Base-by-base conservation (phyloP, 177 flowering plant species). In the Vitis hybrid region DNA sequence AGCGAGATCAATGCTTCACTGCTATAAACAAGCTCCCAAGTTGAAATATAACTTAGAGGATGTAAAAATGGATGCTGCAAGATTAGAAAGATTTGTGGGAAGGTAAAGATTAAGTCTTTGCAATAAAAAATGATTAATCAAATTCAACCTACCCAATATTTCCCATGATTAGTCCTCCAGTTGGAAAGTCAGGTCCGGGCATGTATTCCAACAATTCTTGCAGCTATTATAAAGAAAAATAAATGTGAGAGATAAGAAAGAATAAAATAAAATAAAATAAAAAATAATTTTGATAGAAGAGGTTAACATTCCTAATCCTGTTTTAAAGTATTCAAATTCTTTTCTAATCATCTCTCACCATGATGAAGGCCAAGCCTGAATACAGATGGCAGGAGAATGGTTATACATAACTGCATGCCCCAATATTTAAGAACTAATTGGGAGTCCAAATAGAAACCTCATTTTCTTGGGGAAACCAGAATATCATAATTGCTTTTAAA, bases 151-250 rank as follows among this genome's bases (percentile, higher is more conserved):
- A 94, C 99, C 99, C 99, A 67, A 69, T 63, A 63, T 85, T 91
- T 66, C 99, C 98, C 99, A 93, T 91, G 22, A 95, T 89, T 60
- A 90, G 29, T 74, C 98, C 99, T 67, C 99, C 97, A 70, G 99
- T 95, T 48, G 99, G 99, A 74, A 95, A 95, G 82, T 95, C 99
- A 67, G 99, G 98, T 59, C 92, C 99, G 10, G 99, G 99, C 94
- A 95, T 91, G 88, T 90, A 88, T 70, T 93, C 99, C 82, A 95
- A 79, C 82, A 95, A 74, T 75, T 95, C 99, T 88, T 93, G 98
- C 71, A 93, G 84, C 99, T 94, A 70, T 50, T 45, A 68, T 11
- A 76, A 56, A 62, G 60, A n/a, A 70, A 65, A 63, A 4, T 10
- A 57, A 10, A 39, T 10, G 20, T 61, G 31, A 71, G 45, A 14